Conservation (phyloP, 371 early-diverging fungal genomes). For the Batkoa obscura region DNA sequence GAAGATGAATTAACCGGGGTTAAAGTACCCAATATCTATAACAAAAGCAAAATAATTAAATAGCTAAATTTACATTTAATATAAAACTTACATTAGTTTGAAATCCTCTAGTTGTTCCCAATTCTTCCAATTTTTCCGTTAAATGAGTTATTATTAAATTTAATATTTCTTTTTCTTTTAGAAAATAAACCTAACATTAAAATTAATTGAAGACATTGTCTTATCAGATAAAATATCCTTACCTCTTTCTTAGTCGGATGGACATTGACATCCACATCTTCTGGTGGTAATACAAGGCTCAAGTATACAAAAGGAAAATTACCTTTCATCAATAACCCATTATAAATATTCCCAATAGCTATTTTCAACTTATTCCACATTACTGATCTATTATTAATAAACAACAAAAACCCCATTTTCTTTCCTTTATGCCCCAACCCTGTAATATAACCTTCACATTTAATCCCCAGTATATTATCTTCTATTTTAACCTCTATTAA, state of each 20-base stretch:
- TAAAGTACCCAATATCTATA: constrained; percentile 16
- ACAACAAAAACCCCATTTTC: constrained; percentile 60
- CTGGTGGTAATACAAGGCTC: constrained; percentile 56
- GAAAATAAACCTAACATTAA: constrained; percentile 53
- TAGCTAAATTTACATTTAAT: neutral
- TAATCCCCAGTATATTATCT: constrained; percentile 19
- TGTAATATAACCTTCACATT: constrained; percentile 45
- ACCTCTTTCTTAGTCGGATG: constrained; percentile 93
- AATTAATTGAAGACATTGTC: neutral
- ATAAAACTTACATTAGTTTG: constrained; percentile 18
- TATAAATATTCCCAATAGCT: constrained; percentile 60
- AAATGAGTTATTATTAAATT: constrained; percentile 38
- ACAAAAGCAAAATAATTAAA: constrained; percentile 5
- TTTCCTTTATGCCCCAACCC: constrained; percentile 69
- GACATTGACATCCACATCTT: constrained; percentile 93
- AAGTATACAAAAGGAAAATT: constrained; percentile 85
- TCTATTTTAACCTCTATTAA: constrained; percentile 26
- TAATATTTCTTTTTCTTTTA: constrained; percentile 73
- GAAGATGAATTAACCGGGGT: neutral
- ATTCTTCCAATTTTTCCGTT: constrained; percentile 24
- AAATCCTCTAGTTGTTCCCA: constrained; percentile 29
- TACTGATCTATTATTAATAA: constrained; percentile 90
- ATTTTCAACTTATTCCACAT: constrained; percentile 59
- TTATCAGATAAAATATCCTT: neutral
- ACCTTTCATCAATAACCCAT: constrained; percentile 62